Evolutionary conservation across 2,329 filamentous ascomycete species (phyloP).

Genomic region (Didymosphaeria variabile): DNA sequence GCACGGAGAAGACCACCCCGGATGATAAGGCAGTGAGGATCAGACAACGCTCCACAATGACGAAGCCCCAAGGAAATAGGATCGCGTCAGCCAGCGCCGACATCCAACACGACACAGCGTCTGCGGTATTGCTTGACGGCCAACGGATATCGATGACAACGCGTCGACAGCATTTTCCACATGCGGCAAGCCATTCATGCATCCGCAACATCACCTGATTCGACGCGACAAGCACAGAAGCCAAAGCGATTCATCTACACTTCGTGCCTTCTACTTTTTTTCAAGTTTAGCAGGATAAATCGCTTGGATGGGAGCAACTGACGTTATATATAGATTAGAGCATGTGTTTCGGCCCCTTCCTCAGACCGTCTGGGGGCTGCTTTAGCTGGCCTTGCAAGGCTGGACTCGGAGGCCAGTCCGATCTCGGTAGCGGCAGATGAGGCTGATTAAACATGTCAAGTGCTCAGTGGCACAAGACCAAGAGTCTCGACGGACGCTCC

Average conservation of each 20-base stretch:
- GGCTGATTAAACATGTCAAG: slow-evolving; percentile 9
- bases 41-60: not conserved
- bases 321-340: slow-evolving; percentile 1
- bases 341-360: not conserved
- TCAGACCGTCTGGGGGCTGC: slow-evolving; percentile 8
- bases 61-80: not conserved
- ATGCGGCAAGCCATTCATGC: slow-evolving; percentile 1
- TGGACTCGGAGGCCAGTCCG: slow-evolving; percentile 11
- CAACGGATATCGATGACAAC: not conserved
- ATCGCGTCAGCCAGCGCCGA: not conserved
- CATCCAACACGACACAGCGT: not conserved
- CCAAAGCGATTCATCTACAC: not conserved
- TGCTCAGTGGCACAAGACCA: slow-evolving; percentile 19
- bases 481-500: slow-evolving; percentile 27
- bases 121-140: not conserved
- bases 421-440: slow-evolving; percentile 18
- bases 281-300: not conserved
- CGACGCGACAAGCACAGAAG: not conserved
- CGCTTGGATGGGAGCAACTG: not conserved
- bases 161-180: not conserved
- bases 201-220: not conserved
- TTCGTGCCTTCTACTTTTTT: not conserved
- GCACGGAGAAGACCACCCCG: not conserved
- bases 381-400: slow-evolving; percentile 3
- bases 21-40: not conserved